Conservation (phyloP, 768 basidiomycete genomes). For the Suillus subaureus region DNA sequence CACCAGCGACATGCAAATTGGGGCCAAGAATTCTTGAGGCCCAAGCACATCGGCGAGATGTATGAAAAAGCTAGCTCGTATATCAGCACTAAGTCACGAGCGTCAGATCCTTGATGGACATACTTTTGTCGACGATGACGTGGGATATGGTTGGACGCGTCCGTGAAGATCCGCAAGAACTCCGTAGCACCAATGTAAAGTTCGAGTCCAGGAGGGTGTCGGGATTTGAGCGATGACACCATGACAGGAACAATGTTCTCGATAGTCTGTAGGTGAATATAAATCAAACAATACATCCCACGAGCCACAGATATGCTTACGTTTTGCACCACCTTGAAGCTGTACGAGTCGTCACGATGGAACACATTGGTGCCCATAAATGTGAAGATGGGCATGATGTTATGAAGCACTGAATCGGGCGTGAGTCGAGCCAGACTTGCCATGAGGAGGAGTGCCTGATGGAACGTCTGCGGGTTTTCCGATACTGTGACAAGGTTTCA, state of each 20-base stretch:
- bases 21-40: constrained; percentile 75
- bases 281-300: neutral
- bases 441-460: constrained; percentile 88
- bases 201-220: constrained; percentile 54
- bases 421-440: constrained; percentile 81
- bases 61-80: constrained; percentile 71
- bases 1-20: constrained; percentile 81
- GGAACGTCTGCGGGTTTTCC: constrained; percentile 91
- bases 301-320: constrained; percentile 39
- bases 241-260: constrained; percentile 94
- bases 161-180: constrained; percentile 90
- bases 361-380: constrained; percentile 99
- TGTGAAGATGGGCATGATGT: constrained; percentile 98
- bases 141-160: constrained; percentile 90
- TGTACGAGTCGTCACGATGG: constrained; percentile 94
- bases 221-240: constrained; percentile 72
- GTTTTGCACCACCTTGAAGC: constrained; percentile 93
- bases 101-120: constrained; percentile 24
- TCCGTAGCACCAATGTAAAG: constrained; percentile 73
- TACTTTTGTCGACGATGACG: constrained; percentile 90
- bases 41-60: constrained; percentile 87
- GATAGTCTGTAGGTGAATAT: constrained; percentile 62
- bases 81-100: constrained; percentile 13
- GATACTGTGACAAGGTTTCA: constrained; percentile 53
- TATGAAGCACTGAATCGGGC: constrained; percentile 89